Base-by-base conservation (phyloP, 257 asterid genomes). In the Ajuga chamaepitys region DNA sequence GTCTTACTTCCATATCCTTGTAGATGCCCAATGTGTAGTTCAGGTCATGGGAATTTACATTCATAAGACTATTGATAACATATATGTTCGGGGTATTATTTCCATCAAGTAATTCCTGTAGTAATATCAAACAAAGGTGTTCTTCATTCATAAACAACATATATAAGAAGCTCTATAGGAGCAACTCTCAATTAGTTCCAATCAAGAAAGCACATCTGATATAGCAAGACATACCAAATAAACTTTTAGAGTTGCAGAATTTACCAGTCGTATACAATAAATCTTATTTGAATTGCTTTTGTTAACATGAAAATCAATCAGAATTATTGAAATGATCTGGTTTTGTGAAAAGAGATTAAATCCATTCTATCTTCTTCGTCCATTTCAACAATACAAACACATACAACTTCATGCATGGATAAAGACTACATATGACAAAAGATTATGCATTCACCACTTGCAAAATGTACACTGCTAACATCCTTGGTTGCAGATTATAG, bases 51-150 rank as follows among this genome's bases (percentile, higher is more conserved):
- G 98, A 86, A 78, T 92, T 92, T 50, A 85, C 98, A 67, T 89
- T 92, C 97, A 92, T 92, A 73, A 92, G 91, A 71, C 98, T 92
- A 84, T 92, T 92, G 83, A 87, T 67, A 70, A 92, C 94, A 44
- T 83, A 84, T 56, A 53, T 66, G 72, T 89, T 92, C 37, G 98
- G 97, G 68, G 78, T 81, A 64, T 76, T 76, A 62, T 80, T 80
- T 60, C 73, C 61, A 66, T 85, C 80, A 13, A 83, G 81, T 67
- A 93, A 75, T 62, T 78, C 96, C 98, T 89, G 95, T 66, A 81
- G 62, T 63, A 68, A 71, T 61, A 75, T 20, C 69, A 60, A 64
- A 69, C 44, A 55, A 77, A 50, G 73, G 44, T 38, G 62, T 68
- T 30, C 72, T 16, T 64, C 62, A 76, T 66, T 67, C 17, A 52